Conservation (phyloP, 495 filamentous ascomycete genomes). For the Podospora tetraspora region DNA sequence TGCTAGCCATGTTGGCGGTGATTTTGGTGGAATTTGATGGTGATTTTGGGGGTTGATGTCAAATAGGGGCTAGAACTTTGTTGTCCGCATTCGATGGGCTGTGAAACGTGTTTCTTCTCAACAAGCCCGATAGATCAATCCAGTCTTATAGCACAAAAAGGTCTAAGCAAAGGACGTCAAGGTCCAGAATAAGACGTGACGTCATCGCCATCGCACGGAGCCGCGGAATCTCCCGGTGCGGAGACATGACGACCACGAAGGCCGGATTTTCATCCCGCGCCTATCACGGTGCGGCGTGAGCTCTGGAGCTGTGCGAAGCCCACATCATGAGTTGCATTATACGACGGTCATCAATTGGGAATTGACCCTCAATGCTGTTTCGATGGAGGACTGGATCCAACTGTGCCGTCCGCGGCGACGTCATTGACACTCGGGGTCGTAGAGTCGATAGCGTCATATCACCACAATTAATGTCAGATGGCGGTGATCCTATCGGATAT, state of each 20-base stretch:
- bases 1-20: not conserved
- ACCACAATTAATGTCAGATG: not conserved
- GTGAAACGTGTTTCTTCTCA: no score
- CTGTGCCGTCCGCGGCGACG: not conserved
- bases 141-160: not conserved
- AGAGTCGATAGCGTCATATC: not conserved
- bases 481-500: not conserved
- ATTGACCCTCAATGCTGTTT: not conserved
- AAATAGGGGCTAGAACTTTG: no score
- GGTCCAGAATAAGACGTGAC: not conserved
- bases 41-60: no score
- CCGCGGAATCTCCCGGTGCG: not conserved
- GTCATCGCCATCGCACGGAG: not conserved
- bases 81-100: no score
- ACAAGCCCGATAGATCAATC: no score
- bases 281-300: not conserved
- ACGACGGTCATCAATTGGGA: not conserved
- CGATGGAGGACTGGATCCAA: not conserved
- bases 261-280: not conserved
- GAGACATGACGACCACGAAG: not conserved
- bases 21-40: no score
- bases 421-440: not conserved
- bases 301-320: not conserved
- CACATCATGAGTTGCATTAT: not conserved
- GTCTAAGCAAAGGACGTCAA: no score